phyloP scores from a whole-genome alignment of 2,329 filamentous ascomycete genomes.

The Malbranchea zuffiana region DNA sequence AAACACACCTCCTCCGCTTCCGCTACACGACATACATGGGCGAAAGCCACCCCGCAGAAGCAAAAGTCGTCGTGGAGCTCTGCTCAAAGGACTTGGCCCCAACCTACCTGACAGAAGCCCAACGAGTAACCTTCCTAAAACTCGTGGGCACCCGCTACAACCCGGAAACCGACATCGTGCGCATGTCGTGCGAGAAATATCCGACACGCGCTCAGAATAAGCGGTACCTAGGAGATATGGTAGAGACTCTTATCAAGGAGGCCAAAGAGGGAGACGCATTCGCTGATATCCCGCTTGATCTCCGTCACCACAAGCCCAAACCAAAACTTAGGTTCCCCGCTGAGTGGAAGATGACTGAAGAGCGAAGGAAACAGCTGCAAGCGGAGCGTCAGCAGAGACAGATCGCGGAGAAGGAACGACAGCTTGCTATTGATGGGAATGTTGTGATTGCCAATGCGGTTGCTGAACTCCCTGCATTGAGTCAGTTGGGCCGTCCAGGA shows the following conservation, averaged over 20 bases:
- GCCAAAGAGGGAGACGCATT: slow-evolving; percentile 78
- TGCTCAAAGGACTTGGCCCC: slow-evolving; percentile 56
- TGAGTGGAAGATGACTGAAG: slow-evolving; percentile 67
- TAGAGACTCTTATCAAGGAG: slow-evolving; percentile 60
- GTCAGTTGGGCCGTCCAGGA: slow-evolving; percentile 12
- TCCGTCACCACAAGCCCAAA: slow-evolving; percentile 68
- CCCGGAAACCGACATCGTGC: slow-evolving; percentile 66
- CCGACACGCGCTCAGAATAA: slow-evolving; percentile 92
- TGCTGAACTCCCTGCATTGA: slow-evolving; percentile 24
- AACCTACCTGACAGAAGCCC: slow-evolving; percentile 49
- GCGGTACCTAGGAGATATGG: slow-evolving; percentile 72
- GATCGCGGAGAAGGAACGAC: slow-evolving; percentile 44
- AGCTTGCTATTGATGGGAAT: slow-evolving; percentile 35
- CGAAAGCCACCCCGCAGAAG: slow-evolving; percentile 78
- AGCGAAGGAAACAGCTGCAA: slow-evolving; percentile 56
- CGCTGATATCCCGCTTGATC: slow-evolving; percentile 78
- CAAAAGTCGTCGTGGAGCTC: slow-evolving; percentile 92
- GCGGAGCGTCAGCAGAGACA: slow-evolving; percentile 44
- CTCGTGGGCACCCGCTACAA: slow-evolving; percentile 79
- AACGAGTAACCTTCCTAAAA: slow-evolving; percentile 76
- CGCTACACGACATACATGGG: slow-evolving; percentile 96
- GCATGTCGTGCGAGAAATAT: slow-evolving; percentile 84
- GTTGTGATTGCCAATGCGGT: slow-evolving; percentile 29
- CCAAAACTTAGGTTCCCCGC: slow-evolving; percentile 61
- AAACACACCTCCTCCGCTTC: slow-evolving; percentile 68